Conservation (phyloP, 73 alveolate genomes). For the Stentor coeruleus region DNA sequence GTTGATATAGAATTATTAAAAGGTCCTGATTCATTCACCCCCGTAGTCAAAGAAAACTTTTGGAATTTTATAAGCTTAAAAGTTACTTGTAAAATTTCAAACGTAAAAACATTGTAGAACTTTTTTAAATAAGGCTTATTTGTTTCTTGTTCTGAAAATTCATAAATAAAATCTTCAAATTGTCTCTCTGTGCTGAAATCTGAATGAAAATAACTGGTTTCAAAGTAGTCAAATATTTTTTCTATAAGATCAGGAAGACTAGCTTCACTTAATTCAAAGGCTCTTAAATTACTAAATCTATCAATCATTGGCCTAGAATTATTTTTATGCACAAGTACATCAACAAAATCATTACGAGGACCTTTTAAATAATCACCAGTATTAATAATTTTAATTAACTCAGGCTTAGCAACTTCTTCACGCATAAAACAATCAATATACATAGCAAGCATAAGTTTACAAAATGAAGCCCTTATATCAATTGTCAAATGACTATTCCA, state of each 20-base stretch:
- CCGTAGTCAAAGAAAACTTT: too few relatives aligned
- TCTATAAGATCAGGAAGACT: neutral
- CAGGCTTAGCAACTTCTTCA: slow-evolving; percentile 16
- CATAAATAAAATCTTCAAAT: neutral
- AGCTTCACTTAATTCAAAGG: neutral
- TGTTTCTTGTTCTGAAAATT: neutral
- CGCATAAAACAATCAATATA: slow-evolving; percentile 18
- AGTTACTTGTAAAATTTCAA: neutral
- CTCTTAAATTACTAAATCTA: neutral
- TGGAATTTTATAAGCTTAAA: neutral
- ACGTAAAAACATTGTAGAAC: neutral
- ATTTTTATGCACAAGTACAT: neutral
- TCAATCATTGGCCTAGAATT: neutral
- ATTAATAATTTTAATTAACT: neutral
- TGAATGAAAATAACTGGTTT: neutral
- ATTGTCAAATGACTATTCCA: neutral
- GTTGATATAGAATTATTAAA: too few relatives aligned
- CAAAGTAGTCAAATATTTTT: neutral
- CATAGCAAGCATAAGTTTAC: slow-evolving; percentile 3
- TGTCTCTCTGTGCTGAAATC: neutral
- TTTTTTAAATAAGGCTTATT: neutral
- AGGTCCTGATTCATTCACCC: too few relatives aligned
- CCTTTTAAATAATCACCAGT: neutral
- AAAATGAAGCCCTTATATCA: slow-evolving; percentile 13
- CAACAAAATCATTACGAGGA: neutral